Percentiles rank a stretch among this genome's conserved stretches.
These are phyloP conservation scores for Pseudomonodictys pantanalensis DNA, from an alignment of 495 filamentous ascomycete species.

Conservation along the genomic window DNA sequence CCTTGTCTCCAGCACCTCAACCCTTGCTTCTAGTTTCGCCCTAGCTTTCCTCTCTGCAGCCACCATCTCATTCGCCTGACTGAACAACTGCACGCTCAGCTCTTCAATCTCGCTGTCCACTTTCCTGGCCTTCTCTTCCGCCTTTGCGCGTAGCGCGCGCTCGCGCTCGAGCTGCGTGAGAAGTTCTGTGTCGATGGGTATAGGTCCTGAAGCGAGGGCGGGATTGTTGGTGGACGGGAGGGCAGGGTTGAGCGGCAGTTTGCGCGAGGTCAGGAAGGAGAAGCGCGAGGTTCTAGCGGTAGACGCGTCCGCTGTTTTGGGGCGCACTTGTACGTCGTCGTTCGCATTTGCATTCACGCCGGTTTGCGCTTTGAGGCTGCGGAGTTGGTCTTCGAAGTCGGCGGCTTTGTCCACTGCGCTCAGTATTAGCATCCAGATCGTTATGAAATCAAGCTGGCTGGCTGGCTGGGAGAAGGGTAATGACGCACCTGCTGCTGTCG, in stretches of 20 bases:
- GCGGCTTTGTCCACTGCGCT: slow-evolving; percentile 69
- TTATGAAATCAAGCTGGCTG: not conserved
- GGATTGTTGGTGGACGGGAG: slow-evolving; percentile 33
- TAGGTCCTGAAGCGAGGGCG: slow-evolving; percentile 18
- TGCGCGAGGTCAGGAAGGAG: slow-evolving; percentile 42
- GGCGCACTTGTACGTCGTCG: slow-evolving; percentile 37
- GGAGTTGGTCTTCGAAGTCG: slow-evolving; percentile 91
- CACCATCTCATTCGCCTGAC: slow-evolving; percentile 97
- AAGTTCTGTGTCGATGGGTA: slow-evolving; percentile 52
- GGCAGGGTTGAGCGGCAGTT: slow-evolving; percentile 19
- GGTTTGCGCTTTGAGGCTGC: slow-evolving; percentile 59
- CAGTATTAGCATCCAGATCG: slow-evolving; percentile 5
- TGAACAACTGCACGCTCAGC: slow-evolving; percentile 78
- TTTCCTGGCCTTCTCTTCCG: slow-evolving; percentile 69
- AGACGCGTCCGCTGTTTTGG: slow-evolving; percentile 43
- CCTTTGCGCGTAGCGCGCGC: slow-evolving; percentile 64
- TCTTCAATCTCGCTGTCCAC: slow-evolving; percentile 85
- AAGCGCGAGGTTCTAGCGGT: slow-evolving; percentile 51
- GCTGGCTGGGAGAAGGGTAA: not conserved
- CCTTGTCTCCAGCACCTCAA: slow-evolving; percentile 64
- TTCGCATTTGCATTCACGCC: no score
- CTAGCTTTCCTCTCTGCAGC: slow-evolving; percentile 78
- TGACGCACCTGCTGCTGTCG: slow-evolving; percentile 65
- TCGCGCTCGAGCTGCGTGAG: slow-evolving; percentile 71
- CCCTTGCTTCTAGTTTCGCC: slow-evolving; percentile 70